Base-by-base conservation (phyloP, 768 basidiomycete species). In the Sarcomyxa edulis region DNA sequence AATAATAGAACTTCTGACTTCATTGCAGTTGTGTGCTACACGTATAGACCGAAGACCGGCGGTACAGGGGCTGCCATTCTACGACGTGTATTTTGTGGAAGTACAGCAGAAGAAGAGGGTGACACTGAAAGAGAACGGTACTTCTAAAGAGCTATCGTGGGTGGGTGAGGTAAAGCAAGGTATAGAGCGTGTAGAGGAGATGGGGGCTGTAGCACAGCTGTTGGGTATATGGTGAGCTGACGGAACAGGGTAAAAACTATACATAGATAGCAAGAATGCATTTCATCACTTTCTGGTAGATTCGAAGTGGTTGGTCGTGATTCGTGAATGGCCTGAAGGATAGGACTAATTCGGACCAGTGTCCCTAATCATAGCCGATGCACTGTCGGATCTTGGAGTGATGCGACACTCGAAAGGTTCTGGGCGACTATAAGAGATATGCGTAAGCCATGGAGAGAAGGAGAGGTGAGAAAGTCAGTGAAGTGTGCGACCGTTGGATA, bases 1-100 rank as follows among this genome's bases (percentile, higher is more conserved):
- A 39, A 24, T 32, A 32, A 16, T 19, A 37, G 66, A 50, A 15
- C 46, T 60, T 31, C 49, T 72, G 14, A 47, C 48, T 19, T 43
- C 50, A 12, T 60, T 83, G 11, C 59, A 66, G 21, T 51, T 81
- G 33, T 48, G 55, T 11, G 57, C 75, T 15, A 55, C 59, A 11
- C 74, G 80, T 6, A 67, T 89, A 26, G 84, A 86, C 51, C 69
- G 85, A 21, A 69, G 84, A 37, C 85, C 86, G 2, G 69, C 72
- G 8, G 35, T 66, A 10, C 52, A 55, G 3, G 51, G 54, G 19
- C 44, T 49, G 14, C 74, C 72, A 4, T 84, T 85, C 49, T 63
- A 69, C 20, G 68, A 74, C 53, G 59, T 74, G 19, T 87, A 88
- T 51, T 78, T 87, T 42, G 53, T 82, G 8, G 86, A 88, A 56